phyloP scores from a whole-genome alignment of 306 rosid species.

The Biancaea sappan region DNA sequence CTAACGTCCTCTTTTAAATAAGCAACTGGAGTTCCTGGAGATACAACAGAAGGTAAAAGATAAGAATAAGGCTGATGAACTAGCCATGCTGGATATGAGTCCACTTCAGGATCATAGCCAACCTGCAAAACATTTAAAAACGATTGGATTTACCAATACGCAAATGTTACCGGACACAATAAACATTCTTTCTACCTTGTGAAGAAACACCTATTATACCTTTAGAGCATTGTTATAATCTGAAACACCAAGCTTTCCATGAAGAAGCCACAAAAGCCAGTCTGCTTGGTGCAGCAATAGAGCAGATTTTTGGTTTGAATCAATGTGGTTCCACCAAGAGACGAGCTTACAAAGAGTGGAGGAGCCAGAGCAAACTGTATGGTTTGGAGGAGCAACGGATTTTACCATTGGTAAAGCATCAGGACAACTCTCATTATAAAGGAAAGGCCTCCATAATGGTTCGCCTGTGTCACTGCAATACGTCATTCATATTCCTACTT shows the following conservation, averaged over 20 bases:
- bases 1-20: conserved; percentile 61
- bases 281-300: conserved; percentile 91
- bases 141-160: background rate
- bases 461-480: conserved; percentile 74
- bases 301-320: conserved; percentile 53
- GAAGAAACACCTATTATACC: conserved; percentile 44
- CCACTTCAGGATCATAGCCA: conserved; percentile 93
- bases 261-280: conserved; percentile 96
- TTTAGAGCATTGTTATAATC: conserved; percentile 92
- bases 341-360: conserved; percentile 89
- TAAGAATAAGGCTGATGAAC: conserved; percentile 71
- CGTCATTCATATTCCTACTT: conserved; percentile 39
- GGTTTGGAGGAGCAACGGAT: conserved; percentile 88
- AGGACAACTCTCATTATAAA: conserved; percentile 79
- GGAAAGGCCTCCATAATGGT: conserved; percentile 71
- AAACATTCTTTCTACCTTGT: background rate
- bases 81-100: conserved; percentile 85
- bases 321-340: conserved; percentile 75
- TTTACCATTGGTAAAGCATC: conserved; percentile 77
- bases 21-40: conserved; percentile 86
- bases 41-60: conserved; percentile 73
- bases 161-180: background rate
- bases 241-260: conserved; percentile 83
- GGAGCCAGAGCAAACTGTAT: conserved; percentile 84
- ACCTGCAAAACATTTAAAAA: conserved; percentile 57